Percentiles rank a stretch among this genome's conserved stretches.
These are phyloP conservation scores for Cytospora schulzeri DNA, from an alignment of 2,329 filamentous ascomycete species.

Conservation along the genomic window DNA sequence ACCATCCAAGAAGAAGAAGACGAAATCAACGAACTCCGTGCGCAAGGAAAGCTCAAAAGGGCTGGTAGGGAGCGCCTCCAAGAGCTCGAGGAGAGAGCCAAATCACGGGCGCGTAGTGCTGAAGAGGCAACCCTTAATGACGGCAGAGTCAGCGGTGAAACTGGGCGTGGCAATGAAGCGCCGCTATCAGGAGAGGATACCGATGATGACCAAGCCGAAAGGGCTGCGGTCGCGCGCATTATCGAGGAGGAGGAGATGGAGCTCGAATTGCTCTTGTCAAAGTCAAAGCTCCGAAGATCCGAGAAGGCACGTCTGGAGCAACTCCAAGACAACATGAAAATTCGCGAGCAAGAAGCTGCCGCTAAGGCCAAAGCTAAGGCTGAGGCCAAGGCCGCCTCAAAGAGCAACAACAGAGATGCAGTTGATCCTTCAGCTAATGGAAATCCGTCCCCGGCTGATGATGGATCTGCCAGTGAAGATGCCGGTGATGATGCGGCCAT, in stretches of 20 bases:
- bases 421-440: constrained; percentile 1
- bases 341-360: constrained; percentile 21
- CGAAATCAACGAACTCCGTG: constrained; percentile 9
- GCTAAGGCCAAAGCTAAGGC: constrained; percentile 13
- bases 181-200: constrained; percentile 16
- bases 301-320: constrained; percentile 23
- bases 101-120: background rate
- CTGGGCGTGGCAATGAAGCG: constrained; percentile 19
- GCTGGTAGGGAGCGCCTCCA: constrained; percentile 11
- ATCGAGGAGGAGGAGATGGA: constrained; percentile 24
- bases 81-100: constrained; percentile 11
- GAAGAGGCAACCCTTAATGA: background rate
- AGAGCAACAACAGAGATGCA: background rate
- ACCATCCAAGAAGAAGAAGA: constrained; percentile 12
- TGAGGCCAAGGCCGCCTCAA: constrained; percentile 2
- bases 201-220: constrained; percentile 15
- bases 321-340: constrained; percentile 21
- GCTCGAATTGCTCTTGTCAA: constrained; percentile 20
- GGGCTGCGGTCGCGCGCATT: constrained; percentile 15
- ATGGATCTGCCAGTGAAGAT: background rate
- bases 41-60: constrained; percentile 13
- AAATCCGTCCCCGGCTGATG: background rate
- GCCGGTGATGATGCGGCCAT: too few species aligned
- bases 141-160: constrained; percentile 24
- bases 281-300: constrained; percentile 17